Evolutionary conservation across 2,329 filamentous ascomycete genomes (phyloP), one percentile per base, ranked within the genome.

Genomic region (Nakataea oryzae): DNA sequence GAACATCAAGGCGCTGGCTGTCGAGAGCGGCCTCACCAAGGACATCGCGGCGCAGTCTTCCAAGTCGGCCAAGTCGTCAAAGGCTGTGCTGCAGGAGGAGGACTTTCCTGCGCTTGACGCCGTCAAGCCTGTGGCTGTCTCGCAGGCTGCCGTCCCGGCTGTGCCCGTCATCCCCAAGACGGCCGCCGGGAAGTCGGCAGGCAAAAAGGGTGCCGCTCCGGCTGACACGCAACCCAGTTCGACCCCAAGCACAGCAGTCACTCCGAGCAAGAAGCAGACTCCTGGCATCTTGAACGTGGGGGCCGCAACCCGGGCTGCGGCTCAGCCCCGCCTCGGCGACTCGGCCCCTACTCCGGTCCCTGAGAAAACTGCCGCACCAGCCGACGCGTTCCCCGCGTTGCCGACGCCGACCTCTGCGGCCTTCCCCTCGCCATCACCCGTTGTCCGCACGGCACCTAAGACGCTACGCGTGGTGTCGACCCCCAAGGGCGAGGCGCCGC

Each of bases 391-490:
- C 63, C 80, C 83, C 32, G 77, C 84, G 59, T 70, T 85, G 27
- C 79, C 81, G 11, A 73, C 79, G 13, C 75, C 76, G 13, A 77
- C 82, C 24, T 75, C 78, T 0, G 70, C 72, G 3, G 81, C 80
- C 7, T 75, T 80, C 2, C 80, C 81, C 56, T 82, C 85, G 21
- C 83, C 83, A 55, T 82, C 85, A 21, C 84, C 83, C 0, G 67
- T 79, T 5, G 70, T 78, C 21, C 78, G 81, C 59, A 74, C 78
- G 5, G 81, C 76, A 0, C 83, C 87, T 0, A 87, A 88, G 69
- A 90, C 87, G 1, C 72, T 92, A 47, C 81, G 88, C n/a, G 79
- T 92, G 9, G 78, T 89, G n/a, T 78, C 86, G 26, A 86, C 85
- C 0, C 82, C 58, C 1, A 90, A 85, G 70, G 74, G 79, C 0